These are phyloP conservation scores for Metarhizium guizhouense DNA, from an alignment of 2,329 filamentous ascomycete genomes.

Conservation along the genomic window DNA sequence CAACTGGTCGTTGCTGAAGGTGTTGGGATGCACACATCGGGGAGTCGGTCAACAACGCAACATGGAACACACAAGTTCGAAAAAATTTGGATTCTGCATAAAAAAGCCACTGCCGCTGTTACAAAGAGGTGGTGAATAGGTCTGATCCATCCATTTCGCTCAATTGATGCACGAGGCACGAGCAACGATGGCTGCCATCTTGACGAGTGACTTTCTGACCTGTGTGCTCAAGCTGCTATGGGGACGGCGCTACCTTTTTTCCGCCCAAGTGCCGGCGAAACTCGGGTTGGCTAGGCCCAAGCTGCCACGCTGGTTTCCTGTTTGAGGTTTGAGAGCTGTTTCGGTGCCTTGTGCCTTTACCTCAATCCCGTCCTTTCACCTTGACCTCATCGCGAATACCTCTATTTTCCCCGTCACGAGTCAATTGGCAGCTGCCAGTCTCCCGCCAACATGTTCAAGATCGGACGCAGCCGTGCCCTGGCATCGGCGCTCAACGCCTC, in stretches of 20 bases:
- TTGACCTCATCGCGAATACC: constrained; percentile 8
- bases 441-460: constrained; percentile 66
- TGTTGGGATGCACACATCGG: no score
- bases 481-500: constrained; percentile 70
- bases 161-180: no score
- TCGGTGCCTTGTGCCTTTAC: constrained; percentile 3
- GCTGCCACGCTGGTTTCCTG: constrained; percentile 10
- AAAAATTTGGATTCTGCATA: no score
- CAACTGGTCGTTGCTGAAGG: no score
- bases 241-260: constrained; percentile 7
- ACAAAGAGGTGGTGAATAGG: no score
- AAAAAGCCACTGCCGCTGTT: no score
- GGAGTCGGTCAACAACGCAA: no score
- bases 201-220: no score
- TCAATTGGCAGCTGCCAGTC: constrained; percentile 10
- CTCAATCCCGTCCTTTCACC: constrained; percentile 3
- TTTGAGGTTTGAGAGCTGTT: constrained; percentile 12
- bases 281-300: constrained; percentile 8
- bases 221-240: neutral
- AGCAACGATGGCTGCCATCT: no score
- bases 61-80: no score
- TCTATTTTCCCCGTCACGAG: constrained; percentile 8
- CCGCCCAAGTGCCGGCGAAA: constrained; percentile 12
- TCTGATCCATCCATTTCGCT: no score
- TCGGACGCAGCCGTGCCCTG: constrained; percentile 74